Conservation (phyloP, 2,329 filamentous ascomycete species). For the Hypoxylon sp. region DNA sequence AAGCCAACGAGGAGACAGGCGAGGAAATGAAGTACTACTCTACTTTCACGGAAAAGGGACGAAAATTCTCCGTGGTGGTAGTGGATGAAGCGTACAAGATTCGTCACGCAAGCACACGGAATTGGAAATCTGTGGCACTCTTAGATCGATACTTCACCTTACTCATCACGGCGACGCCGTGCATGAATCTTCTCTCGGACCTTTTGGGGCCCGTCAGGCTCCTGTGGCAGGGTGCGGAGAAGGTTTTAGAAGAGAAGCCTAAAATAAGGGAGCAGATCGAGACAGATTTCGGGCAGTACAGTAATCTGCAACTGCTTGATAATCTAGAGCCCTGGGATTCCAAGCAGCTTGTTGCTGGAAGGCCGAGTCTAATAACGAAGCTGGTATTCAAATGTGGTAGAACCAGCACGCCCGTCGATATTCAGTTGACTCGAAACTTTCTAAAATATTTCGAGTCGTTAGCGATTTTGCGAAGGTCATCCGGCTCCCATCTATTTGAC, state of each 20-base stretch:
- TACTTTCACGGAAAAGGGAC: constrained; percentile 32
- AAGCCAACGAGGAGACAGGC: neutral
- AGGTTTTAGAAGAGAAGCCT: constrained; percentile 27
- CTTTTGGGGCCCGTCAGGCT: constrained; percentile 44
- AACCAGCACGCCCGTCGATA: constrained; percentile 20
- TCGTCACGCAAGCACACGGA: constrained; percentile 42
- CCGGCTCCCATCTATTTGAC: constrained; percentile 42
- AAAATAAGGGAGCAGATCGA: constrained; percentile 17
- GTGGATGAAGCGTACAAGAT: constrained; percentile 51
- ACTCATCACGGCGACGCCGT: constrained; percentile 50
- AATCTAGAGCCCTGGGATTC: constrained; percentile 19
- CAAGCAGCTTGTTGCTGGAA: constrained; percentile 41
- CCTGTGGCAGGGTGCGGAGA: constrained; percentile 43
- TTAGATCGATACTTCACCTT: constrained; percentile 47
- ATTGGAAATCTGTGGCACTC: constrained; percentile 46
- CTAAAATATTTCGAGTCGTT: constrained; percentile 48
- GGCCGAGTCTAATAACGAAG: constrained; percentile 39
- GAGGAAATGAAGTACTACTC: constrained; percentile 36
- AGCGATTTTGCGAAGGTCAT: constrained; percentile 48
- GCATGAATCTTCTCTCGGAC: constrained; percentile 46
- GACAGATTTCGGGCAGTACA: neutral
- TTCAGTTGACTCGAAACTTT: constrained; percentile 40
- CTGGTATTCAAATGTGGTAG: constrained; percentile 32
- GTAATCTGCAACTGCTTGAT: constrained; percentile 35
- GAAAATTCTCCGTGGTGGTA: constrained; percentile 48